Evolutionary conservation across 2,329 filamentous ascomycete species (phyloP), one percentile per base, ranked within the genome.

Genomic region (Epichloe uncinata): DNA sequence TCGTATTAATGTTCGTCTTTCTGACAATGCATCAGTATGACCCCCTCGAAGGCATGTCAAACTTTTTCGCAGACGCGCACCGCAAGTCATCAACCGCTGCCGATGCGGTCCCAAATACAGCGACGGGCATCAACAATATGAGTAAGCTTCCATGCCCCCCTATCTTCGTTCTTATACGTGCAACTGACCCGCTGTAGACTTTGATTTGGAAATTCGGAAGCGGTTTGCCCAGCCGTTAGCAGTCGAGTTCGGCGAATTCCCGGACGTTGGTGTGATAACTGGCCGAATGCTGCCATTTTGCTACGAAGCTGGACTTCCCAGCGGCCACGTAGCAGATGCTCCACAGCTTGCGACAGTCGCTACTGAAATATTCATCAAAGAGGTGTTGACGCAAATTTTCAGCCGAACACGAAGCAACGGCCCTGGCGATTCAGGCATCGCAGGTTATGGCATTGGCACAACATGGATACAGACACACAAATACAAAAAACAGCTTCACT

Each of bases 401-500:
- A 77, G 75, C 54, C 77, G 80, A 47, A 84, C 81, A 1, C 71
- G 79, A 53, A 78, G 77, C 58, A 84, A 85, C 58, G 79, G 78
- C 0, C 78, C 80, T 3, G 79, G 79, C 34, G 76, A 81, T 53
- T 76, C 74, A 16, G 79, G 75, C 8, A 79, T 70, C 52, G 76
- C 78, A 47, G 79, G 79, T 3, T 81, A 81, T 50, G 83, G 83
- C 3, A 73, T 79, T 35, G 82, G 81, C 41, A 78, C 78, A 41
- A 75, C 74, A 36, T 87, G 84, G 73, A 79, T 96, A 52, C 84
- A 89, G 63, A 95, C 88, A 2, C 78, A 83, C 56, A 82, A 80
- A 52, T 96, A 91, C 66, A 81, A 80, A 55, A 75, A 78, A 52
- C 85, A 87, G 62, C 73, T 95, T 11, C 79, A 81, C 49, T 73